These are phyloP conservation scores for Penicillium canescens DNA, from an alignment of 495 filamentous ascomycete species.

Conservation along the genomic window DNA sequence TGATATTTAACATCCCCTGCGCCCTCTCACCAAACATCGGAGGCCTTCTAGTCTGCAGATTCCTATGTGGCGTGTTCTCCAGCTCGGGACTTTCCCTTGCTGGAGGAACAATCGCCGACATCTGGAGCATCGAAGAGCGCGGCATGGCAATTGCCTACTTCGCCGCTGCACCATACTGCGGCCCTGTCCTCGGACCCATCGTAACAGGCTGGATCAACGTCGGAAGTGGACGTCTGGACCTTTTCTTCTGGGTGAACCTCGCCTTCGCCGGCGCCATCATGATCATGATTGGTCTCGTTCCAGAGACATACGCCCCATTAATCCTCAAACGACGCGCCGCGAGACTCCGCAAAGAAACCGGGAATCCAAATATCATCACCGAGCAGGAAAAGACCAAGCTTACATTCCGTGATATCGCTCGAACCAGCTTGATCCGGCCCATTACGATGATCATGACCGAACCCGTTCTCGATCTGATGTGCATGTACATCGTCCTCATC, in stretches of 20 bases:
- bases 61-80: conserved; percentile 61
- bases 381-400: conserved; percentile 39
- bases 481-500: conserved; percentile 65
- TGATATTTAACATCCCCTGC: conserved; percentile 59
- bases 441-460: conserved; percentile 42
- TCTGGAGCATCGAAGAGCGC: conserved; percentile 59
- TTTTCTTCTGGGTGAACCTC: conserved; percentile 49
- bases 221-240: conserved; percentile 53
- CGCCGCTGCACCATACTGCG: conserved; percentile 52
- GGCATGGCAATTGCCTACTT: conserved; percentile 63
- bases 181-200: conserved; percentile 60
- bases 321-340: conserved; percentile 58
- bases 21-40: conserved; percentile 57
- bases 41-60: conserved; percentile 55
- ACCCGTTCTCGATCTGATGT: conserved; percentile 60
- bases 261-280: conserved; percentile 47
- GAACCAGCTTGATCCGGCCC: conserved; percentile 43
- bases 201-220: conserved; percentile 57
- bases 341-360: conserved; percentile 56
- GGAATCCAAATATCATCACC: conserved; percentile 55
- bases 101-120: conserved; percentile 61
- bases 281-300: conserved; percentile 48
- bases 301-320: conserved; percentile 64
- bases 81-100: conserved; percentile 61
- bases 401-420: conserved; percentile 42